Conservation (phyloP, 139 green algal genomes). For the Yamagishiella unicocca region DNA sequence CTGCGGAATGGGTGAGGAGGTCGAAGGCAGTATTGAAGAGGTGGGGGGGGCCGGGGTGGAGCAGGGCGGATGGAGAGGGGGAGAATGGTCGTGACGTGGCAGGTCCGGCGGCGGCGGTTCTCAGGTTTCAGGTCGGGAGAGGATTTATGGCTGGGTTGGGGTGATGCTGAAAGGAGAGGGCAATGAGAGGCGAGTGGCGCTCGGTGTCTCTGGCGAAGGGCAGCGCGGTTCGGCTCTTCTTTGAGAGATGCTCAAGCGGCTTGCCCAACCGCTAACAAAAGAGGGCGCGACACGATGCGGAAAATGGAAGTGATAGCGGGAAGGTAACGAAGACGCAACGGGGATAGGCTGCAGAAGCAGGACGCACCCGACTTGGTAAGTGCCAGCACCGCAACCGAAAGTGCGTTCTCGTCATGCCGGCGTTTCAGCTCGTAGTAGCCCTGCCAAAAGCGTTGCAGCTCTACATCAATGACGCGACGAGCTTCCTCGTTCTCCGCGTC, state of each 20-base stretch:
- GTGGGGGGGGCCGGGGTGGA: background rate
- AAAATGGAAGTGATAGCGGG: too few relatives aligned
- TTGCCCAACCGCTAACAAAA: too few relatives aligned
- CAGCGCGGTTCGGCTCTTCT: too few relatives aligned
- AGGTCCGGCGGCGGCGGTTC: too few relatives aligned
- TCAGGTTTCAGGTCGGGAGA: too few relatives aligned
- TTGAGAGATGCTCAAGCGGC: too few relatives aligned
- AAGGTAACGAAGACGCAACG: too few relatives aligned
- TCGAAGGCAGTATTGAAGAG: too few relatives aligned
- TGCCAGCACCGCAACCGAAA: conserved; percentile 71
- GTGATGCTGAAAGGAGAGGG: background rate
- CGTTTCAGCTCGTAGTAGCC: conserved; percentile 53
- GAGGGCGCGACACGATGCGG: too few relatives aligned
- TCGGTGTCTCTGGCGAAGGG: too few relatives aligned
- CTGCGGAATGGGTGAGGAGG: conserved; percentile 51
- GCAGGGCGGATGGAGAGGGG: background rate
- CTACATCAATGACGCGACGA: conserved; percentile 41
- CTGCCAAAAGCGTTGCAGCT: conserved; percentile 47
- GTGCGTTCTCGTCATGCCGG: conserved; percentile 39
- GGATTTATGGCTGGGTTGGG: background rate
- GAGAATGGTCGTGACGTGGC: background rate
- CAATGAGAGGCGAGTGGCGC: too few relatives aligned
- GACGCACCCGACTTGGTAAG: conserved; percentile 63
- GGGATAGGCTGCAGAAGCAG: background rate
- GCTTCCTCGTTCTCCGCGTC: conserved; percentile 14